Conservation (phyloP, 805 yeast species). For the Martiniozyma abietophila region DNA sequence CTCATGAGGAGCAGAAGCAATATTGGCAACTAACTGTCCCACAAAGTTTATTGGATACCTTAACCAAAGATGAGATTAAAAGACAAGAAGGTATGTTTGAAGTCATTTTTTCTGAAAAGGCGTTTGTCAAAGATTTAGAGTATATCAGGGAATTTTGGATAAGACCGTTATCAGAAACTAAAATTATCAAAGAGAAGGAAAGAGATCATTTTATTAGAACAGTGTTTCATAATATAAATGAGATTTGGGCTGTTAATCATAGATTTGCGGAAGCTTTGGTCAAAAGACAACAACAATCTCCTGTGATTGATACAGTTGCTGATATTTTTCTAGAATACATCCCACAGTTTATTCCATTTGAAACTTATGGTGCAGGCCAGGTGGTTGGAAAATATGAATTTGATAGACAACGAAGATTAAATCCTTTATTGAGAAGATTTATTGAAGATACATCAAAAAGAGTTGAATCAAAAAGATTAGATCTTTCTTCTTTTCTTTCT, state of each 20-base stretch:
- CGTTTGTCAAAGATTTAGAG: conserved; percentile 90
- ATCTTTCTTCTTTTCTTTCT: conserved; percentile 84
- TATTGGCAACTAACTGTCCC: conserved; percentile 94
- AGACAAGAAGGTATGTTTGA: conserved; percentile 95
- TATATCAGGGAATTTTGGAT: conserved; percentile 91
- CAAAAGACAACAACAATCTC: conserved; percentile 75
- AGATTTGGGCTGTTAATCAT: conserved; percentile 74
- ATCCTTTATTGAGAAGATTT: conserved; percentile 86
- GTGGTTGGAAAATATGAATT: conserved; percentile 92
- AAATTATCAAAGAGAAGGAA: conserved; percentile 79
- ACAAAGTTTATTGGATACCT: conserved; percentile 60
- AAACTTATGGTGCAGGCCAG: conserved; percentile 88
- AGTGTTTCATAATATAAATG: conserved; percentile 84
- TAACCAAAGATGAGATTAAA: conserved; percentile 79
- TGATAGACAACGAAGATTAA: conserved; percentile 86
- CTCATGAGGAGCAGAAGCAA: conserved; percentile 70
- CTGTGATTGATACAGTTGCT: conserved; percentile 78
- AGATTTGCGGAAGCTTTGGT: conserved; percentile 84
- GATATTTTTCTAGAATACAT: conserved; percentile 80
- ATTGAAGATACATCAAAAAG: conserved; percentile 83
- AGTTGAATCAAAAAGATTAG: conserved; percentile 81
- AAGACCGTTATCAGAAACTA: conserved; percentile 78
- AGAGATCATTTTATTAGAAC: conserved; percentile 86
- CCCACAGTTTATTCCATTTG: conserved; percentile 85
- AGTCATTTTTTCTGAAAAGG: conserved; percentile 86